Percentiles rank a stretch among this genome's conserved stretches.
Conservation (phyloP, 192 early-diverging fungal species). For the Entomortierella lignicola region DNA sequence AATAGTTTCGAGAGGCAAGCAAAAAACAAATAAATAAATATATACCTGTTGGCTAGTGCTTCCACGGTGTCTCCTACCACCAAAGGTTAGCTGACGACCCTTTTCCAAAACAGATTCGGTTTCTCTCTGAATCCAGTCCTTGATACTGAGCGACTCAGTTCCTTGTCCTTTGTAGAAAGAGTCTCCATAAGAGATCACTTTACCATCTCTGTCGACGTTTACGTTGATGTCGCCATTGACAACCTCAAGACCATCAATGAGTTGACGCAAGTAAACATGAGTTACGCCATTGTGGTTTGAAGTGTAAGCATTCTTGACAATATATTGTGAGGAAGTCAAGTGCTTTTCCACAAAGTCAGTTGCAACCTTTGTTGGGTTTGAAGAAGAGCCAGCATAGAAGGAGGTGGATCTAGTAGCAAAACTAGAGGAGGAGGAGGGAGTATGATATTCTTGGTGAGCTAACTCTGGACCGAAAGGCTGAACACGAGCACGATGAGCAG, state of each 20-base stretch:
- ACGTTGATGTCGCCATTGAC: slow-evolving; percentile 88
- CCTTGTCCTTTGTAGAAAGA: slow-evolving; percentile 66
- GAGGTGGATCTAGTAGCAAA: neutral
- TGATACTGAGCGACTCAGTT: slow-evolving; percentile 57
- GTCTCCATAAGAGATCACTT: slow-evolving; percentile 79
- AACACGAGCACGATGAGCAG: slow-evolving; percentile 36
- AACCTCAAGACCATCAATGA: slow-evolving; percentile 75
- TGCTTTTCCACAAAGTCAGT: slow-evolving; percentile 58
- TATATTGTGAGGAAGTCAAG: slow-evolving; percentile 57
- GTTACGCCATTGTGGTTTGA: slow-evolving; percentile 80
- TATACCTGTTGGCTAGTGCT: slow-evolving; percentile 10
- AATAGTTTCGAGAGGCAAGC: too few species aligned
- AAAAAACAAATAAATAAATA: neutral
- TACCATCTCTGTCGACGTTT: slow-evolving; percentile 75
- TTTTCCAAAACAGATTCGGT: slow-evolving; percentile 22
- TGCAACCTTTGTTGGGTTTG: slow-evolving; percentile 56
- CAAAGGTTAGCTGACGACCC: slow-evolving; percentile 39
- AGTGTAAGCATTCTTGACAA: slow-evolving; percentile 75
- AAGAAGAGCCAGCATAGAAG: slow-evolving; percentile 25
- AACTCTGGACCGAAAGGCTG: slow-evolving; percentile 56
- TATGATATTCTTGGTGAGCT: slow-evolving; percentile 34
- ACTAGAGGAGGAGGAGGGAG: slow-evolving; percentile 1
- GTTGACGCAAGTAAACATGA: slow-evolving; percentile 88
- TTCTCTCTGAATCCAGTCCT: slow-evolving; percentile 57
- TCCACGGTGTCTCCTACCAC: slow-evolving; percentile 23